These are phyloP conservation scores for Magnaporthales sp. DNA, from an alignment of 2,329 filamentous ascomycete genomes.

Conservation along the genomic window DNA sequence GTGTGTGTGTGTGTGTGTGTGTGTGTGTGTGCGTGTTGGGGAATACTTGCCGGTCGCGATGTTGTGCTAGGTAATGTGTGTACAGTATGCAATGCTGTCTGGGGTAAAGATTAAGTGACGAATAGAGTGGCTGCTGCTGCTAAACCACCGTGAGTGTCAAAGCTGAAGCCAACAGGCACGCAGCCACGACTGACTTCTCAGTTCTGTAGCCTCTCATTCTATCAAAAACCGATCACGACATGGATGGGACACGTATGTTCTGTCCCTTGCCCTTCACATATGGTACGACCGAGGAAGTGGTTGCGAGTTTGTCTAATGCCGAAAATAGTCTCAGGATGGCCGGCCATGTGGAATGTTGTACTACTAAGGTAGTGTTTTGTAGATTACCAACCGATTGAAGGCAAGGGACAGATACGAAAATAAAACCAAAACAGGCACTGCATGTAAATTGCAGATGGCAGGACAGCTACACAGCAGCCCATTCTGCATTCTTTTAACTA, in stretches of 20 bases:
- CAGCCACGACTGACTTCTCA: too few relatives aligned
- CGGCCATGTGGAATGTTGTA: background rate
- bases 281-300: background rate
- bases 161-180: background rate
- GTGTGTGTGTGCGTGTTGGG: conserved; percentile 12
- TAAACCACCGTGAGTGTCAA: background rate
- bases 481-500: too few relatives aligned
- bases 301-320: background rate
- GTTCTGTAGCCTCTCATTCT: too few relatives aligned
- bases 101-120: background rate
- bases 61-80: background rate
- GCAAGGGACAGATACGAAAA: background rate
- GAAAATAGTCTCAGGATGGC: background rate
- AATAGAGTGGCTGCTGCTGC: background rate
- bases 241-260: background rate
- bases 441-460: too few relatives aligned
- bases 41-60: background rate
- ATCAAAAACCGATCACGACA: background rate
- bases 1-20: conserved; percentile 14
- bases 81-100: background rate
- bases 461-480: too few relatives aligned
- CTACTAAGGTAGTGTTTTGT: background rate
- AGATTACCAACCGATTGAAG: background rate
- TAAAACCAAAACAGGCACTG: background rate
- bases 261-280: background rate